phyloP scores from a whole-genome alignment of 345 rosid genomes.

The Diplotaxis tenuifolia region DNA sequence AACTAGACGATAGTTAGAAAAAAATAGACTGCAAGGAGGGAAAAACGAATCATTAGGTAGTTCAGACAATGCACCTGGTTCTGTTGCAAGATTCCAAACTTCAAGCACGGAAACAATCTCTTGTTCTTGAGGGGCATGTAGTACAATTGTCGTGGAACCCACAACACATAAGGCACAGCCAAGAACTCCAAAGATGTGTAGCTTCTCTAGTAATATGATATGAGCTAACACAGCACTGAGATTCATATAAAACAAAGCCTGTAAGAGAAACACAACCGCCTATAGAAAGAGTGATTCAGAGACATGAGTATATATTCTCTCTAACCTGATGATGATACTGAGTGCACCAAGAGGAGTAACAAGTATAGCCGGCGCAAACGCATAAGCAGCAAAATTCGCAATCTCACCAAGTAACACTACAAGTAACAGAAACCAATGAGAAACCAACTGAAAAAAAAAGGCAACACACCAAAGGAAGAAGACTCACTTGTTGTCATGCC shows the following conservation, averaged over 20 bases:
- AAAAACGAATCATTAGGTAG: not conserved
- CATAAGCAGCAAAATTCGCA: conserved; percentile 97
- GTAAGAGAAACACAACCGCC: not conserved
- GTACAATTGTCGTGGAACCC: conserved; percentile 89
- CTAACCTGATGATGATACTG: conserved; percentile 85
- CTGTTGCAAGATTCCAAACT: conserved; percentile 98
- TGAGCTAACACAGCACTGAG: conserved; percentile 96
- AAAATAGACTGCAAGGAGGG: not conserved
- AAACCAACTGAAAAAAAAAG: too few relatives aligned
- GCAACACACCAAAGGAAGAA: not conserved
- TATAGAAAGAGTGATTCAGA: not conserved
- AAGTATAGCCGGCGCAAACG: conserved; percentile 93
- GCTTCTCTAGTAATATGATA: conserved; percentile 73
- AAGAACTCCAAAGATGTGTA: conserved; percentile 88
- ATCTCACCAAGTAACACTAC: conserved; percentile 95
- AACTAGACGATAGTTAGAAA: conserved; percentile 21
- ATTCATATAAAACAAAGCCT: conserved; percentile 7
- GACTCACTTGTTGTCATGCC: conserved; percentile 98
- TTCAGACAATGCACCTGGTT: conserved; percentile 63
- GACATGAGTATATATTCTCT: not conserved
- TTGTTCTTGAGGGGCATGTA: conserved; percentile 97
- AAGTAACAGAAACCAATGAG: not conserved
- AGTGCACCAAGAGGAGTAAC: conserved; percentile 99
- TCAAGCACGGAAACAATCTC: conserved; percentile 79
- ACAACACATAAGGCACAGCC: conserved; percentile 95